Evolutionary conservation across 139 green algal genomes (phyloP).

Genomic region (Chlamydomonas incerta): DNA sequence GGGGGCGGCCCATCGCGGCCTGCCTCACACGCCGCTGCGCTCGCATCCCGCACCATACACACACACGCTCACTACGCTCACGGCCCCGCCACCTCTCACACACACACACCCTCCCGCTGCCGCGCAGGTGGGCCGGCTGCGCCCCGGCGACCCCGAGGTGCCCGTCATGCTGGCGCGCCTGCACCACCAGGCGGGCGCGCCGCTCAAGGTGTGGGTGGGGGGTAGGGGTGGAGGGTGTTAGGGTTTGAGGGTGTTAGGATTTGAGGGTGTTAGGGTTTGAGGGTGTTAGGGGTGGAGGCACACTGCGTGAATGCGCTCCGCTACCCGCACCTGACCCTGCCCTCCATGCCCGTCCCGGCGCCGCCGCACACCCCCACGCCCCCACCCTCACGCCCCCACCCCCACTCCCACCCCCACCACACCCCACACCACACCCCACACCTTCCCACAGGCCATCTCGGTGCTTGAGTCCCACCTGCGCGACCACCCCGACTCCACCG

Average conservation of each 20-base stretch:
- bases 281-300: background rate
- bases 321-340: background rate
- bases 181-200: conserved; percentile 67
- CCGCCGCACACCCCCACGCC: too few relatives aligned
- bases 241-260: too few relatives aligned
- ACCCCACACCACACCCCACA: background rate
- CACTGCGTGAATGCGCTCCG: background rate
- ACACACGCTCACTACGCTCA: too few relatives aligned
- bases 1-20: too few relatives aligned
- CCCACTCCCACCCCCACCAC: background rate
- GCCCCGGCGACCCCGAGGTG: conserved; percentile 67
- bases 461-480: conserved; percentile 67
- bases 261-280: too few relatives aligned
- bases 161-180: conserved; percentile 79
- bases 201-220: conserved; percentile 14
- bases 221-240: background rate
- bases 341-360: too few relatives aligned
- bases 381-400: too few relatives aligned
- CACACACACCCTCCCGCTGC: background rate
- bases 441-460: conserved; percentile 27
- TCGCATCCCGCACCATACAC: too few relatives aligned
- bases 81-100: background rate
- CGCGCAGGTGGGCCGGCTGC: conserved; percentile 34
- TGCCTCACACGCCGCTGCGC: too few relatives aligned
- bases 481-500: conserved; percentile 53